Conservation (phyloP, 2,329 filamentous ascomycete species). For the Colletotrichum sp. region DNA sequence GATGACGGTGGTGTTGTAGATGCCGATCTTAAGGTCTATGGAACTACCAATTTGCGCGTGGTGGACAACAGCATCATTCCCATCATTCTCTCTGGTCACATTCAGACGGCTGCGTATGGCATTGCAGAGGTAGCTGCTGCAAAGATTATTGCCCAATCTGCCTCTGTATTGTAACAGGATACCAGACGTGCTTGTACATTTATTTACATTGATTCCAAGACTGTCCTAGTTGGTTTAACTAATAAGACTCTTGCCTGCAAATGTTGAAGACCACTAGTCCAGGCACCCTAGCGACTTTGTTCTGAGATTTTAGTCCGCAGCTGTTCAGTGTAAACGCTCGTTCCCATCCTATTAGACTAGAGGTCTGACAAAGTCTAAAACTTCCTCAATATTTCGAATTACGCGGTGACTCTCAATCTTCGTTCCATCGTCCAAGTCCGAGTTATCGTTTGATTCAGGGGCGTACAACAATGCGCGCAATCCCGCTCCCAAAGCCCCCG, state of each 20-base stretch:
- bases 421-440: not conserved
- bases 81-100: constrained; percentile 47
- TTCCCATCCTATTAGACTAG: too few relatives aligned
- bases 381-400: not conserved
- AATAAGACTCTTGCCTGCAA: not conserved
- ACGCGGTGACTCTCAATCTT: not conserved
- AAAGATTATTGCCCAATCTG: constrained; percentile 45
- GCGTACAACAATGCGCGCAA: not conserved
- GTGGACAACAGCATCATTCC: constrained; percentile 49
- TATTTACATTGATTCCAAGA: not conserved
- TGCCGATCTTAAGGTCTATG: constrained; percentile 43
- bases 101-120: constrained; percentile 53
- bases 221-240: not conserved
- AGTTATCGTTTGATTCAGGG: not conserved
- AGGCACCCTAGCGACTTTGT: not conserved
- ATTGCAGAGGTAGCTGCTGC: constrained; percentile 43
- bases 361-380: not conserved
- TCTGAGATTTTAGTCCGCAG: not conserved
- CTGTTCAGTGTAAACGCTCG: not conserved
- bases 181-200: not conserved
- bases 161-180: not conserved
- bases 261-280: not conserved
- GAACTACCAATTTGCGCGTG: constrained; percentile 45
- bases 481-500: not conserved
- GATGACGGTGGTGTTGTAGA: constrained; percentile 45